Evolutionary conservation across 257 asterid genomes (phyloP), one percentile per base, ranked within the genome.

Genomic region (Nicotiana paniculata): DNA sequence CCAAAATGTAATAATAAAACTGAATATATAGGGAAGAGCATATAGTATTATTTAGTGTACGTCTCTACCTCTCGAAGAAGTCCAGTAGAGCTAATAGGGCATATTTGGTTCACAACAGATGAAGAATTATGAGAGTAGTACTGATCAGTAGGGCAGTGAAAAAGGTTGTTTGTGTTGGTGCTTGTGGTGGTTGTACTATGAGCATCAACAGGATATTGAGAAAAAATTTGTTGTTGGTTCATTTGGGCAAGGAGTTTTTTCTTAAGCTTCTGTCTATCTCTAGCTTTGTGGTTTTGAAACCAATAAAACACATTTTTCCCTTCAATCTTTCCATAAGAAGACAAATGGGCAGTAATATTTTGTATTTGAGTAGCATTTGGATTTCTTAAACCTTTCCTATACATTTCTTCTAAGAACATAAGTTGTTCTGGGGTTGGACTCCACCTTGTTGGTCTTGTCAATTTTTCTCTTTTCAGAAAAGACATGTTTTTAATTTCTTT

Each of bases 301-400:
- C 97, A 95, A 83, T 93, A 95, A 64, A 95, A 95, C 7, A 91
- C 97, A 77, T 93, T 93, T 86, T 93, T 95, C 13, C 93, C 98
- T 87, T 93, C 95, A 24, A 92, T 93, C 48, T 90, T 93, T 4
- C 98, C 97, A 61, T 91, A 92, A 63, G 88, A 88, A 33, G 93
- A 83, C 13, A 95, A 90, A 80, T 89, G 92, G 6, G 92, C 86
- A 1, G 96, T 91, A 13, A 93, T 93, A 18, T 89, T 92, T 78
- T 91, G 94, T 86, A 95, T 95, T 87, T 95, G 97, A 62, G 91
- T 94, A 4, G 98, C 93, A 13, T 97, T 86, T 15, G 98, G 97
- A 3, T 94, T 92, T 33, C 93, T 87, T 18, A 88, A 85, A 32
- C 97, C 97, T 6, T 92, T 85, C 37, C 88, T 72, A 75, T 93